Evolutionary conservation across 1,284 basidiomycete species (phyloP).

Genomic region (Apiotrichum brassicae): DNA sequence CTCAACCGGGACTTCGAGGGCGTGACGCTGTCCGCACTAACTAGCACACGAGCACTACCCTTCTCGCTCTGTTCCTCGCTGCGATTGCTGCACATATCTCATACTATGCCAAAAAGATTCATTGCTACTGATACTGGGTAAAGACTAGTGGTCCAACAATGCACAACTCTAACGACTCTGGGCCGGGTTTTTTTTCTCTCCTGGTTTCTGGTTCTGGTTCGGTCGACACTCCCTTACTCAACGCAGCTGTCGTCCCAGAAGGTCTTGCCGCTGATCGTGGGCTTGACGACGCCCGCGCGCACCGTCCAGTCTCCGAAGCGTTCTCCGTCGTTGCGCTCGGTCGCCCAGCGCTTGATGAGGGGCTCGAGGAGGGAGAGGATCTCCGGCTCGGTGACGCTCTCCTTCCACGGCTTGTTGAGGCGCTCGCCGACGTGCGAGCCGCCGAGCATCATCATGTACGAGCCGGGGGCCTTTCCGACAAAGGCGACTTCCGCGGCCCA

Average conservation of each 20-base stretch:
- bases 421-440: conserved; percentile 91
- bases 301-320: conserved; percentile 95
- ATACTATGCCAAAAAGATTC: conserved; percentile 5
- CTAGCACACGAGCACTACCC: too few relatives aligned
- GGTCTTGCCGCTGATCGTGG: conserved; percentile 66
- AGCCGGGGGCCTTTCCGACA: conserved; percentile 90
- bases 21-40: too few relatives aligned
- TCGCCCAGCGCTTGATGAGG: conserved; percentile 89
- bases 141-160: neutral
- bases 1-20: too few relatives aligned
- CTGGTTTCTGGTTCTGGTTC: too few relatives aligned
- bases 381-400: conserved; percentile 88
- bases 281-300: conserved; percentile 72
- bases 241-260: conserved; percentile 64
- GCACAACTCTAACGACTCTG: conserved; percentile 2
- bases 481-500: conserved; percentile 95
- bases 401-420: conserved; percentile 70
- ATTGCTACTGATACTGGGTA: conserved; percentile 6
- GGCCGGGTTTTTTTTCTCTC: too few relatives aligned
- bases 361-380: conserved; percentile 82
- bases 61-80: too few relatives aligned
- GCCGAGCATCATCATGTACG: conserved; percentile 91
- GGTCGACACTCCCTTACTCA: conserved; percentile 7
- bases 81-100: too few relatives aligned
- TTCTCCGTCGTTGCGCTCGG: conserved; percentile 83